Conservation (phyloP, 2,329 filamentous ascomycete species). For the Paecilomyces dactylethromorphus region DNA sequence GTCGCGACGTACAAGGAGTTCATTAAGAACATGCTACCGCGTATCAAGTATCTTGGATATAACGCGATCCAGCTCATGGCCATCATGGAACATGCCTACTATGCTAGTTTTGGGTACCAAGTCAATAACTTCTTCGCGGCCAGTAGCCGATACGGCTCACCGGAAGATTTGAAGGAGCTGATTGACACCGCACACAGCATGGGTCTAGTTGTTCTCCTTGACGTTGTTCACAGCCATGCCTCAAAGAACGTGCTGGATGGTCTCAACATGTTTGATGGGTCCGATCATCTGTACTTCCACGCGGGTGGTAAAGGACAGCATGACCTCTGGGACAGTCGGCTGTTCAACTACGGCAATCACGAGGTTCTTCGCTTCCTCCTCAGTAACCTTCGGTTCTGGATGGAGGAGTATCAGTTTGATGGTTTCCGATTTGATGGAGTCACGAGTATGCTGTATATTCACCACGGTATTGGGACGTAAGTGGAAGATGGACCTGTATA, state of each 20-base stretch:
- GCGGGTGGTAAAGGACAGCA: slow-evolving; percentile 76
- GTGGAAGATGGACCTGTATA: slow-evolving; percentile 26
- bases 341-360: slow-evolving; percentile 95
- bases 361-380: slow-evolving; percentile 94
- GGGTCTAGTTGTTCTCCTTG: slow-evolving; percentile 84
- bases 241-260: slow-evolving; percentile 97
- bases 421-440: slow-evolving; percentile 98
- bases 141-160: slow-evolving; percentile 87
- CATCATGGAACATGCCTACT: slow-evolving; percentile 98
- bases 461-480: slow-evolving; percentile 95
- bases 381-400: slow-evolving; percentile 96
- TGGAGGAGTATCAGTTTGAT: slow-evolving; percentile 96
- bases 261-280: slow-evolving; percentile 91
- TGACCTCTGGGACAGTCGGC: slow-evolving; percentile 88
- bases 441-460: slow-evolving; percentile 93
- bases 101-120: slow-evolving; percentile 97
- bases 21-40: slow-evolving; percentile 81
- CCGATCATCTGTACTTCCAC: slow-evolving; percentile 95
- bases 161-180: slow-evolving; percentile 92
- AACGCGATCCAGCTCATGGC: slow-evolving; percentile 99
- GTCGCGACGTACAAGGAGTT: slow-evolving; percentile 98
- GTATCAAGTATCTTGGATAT: slow-evolving; percentile 86
- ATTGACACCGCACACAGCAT: slow-evolving; percentile 90
- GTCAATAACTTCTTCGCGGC: slow-evolving; percentile 98
- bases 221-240: slow-evolving; percentile 95